Percentiles rank a stretch among this genome's conserved stretches.
Evolutionary conservation across 805 yeast species (phyloP).

Genomic region (Saturnispora sekii): DNA sequence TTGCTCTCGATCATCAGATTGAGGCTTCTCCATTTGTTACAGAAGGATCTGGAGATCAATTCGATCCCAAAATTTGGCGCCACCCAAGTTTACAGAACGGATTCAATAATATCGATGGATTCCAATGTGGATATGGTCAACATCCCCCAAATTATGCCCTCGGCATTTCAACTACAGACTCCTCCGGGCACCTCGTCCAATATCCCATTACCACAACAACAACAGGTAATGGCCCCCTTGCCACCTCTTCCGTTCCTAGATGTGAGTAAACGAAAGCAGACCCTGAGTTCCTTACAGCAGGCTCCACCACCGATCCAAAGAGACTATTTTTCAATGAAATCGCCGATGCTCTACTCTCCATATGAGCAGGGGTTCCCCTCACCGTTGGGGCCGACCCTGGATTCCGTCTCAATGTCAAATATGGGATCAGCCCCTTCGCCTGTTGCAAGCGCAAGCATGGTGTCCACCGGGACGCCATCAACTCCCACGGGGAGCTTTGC

Average conservation of each 20-base stretch:
- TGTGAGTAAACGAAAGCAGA: slow-evolving; percentile 2
- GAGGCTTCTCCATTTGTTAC: slow-evolving; percentile 26
- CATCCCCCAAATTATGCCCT: slow-evolving; percentile 11
- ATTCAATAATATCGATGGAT: slow-evolving; percentile 17
- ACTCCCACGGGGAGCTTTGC: too few species aligned
- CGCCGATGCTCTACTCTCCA: slow-evolving; percentile 9
- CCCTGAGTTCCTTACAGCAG: background rate
- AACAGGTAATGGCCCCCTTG: background rate
- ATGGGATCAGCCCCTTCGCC: too few species aligned
- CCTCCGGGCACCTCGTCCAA: background rate
- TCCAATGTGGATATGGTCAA: slow-evolving; percentile 8
- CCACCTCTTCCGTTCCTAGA: slow-evolving; percentile 1
- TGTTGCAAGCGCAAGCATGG: too few species aligned
- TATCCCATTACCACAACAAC: slow-evolving; percentile 2
- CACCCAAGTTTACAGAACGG: slow-evolving; percentile 20
- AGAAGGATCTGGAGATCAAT: slow-evolving; percentile 8
- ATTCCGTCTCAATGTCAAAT: too few species aligned
- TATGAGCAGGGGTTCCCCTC: slow-evolving; percentile 12
- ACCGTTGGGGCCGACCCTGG: background rate
- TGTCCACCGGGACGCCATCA: too few species aligned
- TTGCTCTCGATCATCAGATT: slow-evolving; percentile 24
- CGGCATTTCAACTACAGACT: slow-evolving; percentile 5
- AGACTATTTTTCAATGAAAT: slow-evolving; percentile 2
- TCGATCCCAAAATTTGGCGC: slow-evolving; percentile 11
- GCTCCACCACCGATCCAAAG: background rate